Evolutionary conservation across 768 basidiomycete species (phyloP).

Genomic region (Boletus edulis): DNA sequence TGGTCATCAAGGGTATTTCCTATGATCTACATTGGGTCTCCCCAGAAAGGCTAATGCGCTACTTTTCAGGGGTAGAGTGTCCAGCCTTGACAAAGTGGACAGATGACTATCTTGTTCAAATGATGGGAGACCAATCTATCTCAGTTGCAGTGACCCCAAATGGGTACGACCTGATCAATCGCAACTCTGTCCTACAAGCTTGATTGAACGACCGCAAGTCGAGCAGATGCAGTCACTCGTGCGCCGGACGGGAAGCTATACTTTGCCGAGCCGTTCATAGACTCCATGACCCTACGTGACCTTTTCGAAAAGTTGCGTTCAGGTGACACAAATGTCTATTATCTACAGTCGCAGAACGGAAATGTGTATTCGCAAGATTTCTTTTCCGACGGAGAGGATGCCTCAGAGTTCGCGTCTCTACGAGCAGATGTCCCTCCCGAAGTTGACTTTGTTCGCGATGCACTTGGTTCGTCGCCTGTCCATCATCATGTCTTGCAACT

Average conservation of each 20-base stretch:
- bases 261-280: constrained; percentile 73
- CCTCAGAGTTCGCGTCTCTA: constrained; percentile 62
- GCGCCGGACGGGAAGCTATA: constrained; percentile 55
- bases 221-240: constrained; percentile 69
- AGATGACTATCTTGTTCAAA: constrained; percentile 54
- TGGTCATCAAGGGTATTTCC: constrained; percentile 63
- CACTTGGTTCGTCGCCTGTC: constrained; percentile 55
- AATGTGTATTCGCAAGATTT: constrained; percentile 62
- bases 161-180: constrained; percentile 49
- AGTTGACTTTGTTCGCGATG: constrained; percentile 73
- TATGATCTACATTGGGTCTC: not conserved
- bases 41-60: not conserved
- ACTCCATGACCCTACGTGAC: constrained; percentile 62
- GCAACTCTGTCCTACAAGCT: not conserved
- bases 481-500: not conserved
- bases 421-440: constrained; percentile 66
- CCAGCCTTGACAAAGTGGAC: constrained; percentile 60
- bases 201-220: constrained; percentile 39
- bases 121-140: constrained; percentile 52
- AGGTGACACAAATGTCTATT: constrained; percentile 44
- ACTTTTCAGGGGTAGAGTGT: constrained; percentile 43
- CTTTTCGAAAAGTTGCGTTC: constrained; percentile 46
- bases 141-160: constrained; percentile 83
- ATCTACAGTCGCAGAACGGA: constrained; percentile 91
- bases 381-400: constrained; percentile 35